Conservation (phyloP, 129 eudicot genomes). For the Flaveria trinervia region DNA sequence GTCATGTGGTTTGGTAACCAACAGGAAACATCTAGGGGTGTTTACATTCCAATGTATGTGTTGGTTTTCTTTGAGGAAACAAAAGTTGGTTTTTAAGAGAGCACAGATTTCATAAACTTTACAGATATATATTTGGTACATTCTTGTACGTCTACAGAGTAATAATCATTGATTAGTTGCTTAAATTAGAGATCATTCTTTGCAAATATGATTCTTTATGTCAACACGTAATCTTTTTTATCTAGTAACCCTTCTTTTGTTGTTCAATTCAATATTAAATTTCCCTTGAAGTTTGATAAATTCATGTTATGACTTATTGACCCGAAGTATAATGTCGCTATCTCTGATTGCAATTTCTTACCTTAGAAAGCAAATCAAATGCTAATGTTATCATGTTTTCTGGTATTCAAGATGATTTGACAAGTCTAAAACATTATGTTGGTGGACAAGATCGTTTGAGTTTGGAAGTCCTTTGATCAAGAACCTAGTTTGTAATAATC, state of each 20-base stretch:
- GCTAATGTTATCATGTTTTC: conserved; percentile 1
- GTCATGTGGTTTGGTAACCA: conserved; percentile 8
- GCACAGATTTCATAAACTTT: not conserved
- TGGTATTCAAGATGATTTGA: not conserved
- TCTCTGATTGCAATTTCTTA: conserved; percentile 1
- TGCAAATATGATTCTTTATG: conserved; percentile 1
- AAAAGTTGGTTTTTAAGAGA: not conserved
- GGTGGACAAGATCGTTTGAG: not conserved
- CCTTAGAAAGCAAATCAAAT: not conserved
- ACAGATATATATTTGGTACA: conserved; percentile 15
- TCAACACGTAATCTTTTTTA: conserved; percentile 3
- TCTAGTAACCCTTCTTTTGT: not conserved
- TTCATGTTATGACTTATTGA: not conserved
- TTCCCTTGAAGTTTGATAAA: not conserved
- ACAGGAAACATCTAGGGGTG: not conserved
- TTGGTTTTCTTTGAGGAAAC: conserved; percentile 15
- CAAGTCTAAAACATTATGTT: not conserved
- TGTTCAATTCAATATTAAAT: conserved; percentile 6
- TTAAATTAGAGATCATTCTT: conserved; percentile 7
- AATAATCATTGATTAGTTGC: not conserved
- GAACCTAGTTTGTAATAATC: not conserved
- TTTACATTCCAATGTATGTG: conserved; percentile 11
- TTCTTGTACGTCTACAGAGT: conserved; percentile 3
- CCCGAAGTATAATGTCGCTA: not conserved
- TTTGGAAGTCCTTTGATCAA: no score